Evolutionary conservation across 2,329 filamentous ascomycete species (phyloP), one percentile per base, ranked within the genome.

Genomic region (Penicillium brasilianum): DNA sequence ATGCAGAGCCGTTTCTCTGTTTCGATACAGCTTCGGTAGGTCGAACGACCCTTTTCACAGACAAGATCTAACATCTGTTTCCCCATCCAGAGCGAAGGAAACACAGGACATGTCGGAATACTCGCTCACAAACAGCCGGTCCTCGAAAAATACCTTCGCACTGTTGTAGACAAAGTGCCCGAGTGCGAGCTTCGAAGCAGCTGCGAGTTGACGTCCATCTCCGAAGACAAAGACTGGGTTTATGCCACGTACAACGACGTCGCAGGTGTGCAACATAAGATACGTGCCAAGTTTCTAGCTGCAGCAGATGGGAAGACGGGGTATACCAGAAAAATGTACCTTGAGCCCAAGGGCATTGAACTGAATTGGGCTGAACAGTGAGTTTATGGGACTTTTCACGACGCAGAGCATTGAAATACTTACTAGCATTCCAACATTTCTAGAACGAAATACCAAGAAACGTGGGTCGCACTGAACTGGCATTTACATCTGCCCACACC

Each of bases 261-360:
- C 1, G 13, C n/a, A n/a, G 54, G 52, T 3, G 30, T n/a, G 6
- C 49, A 55, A 13, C 52, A 25, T 2, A 44, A 30, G 36, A 20
- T 64, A 13, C 58, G 61, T 0, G 46, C 61, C 13, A 56, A 46
- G 49, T 79, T 73, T 60, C 69, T 83, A 1, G 70, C 81, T 9
- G 82, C 77, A 0, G 80, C 81, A 0, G 82, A 84, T 68, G 82
- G 82, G 0, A 84, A 84, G 66, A 79, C 72, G 6, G 82, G 82
- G 0, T 74, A 80, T 37, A 77, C 78, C 9, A 70, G 81, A 14
- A 83, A 84, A 60, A 66, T 74, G 13, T 83, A 81, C 60, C 72
- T 83, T 4, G 81, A 83, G 59, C 72, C 73, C 0, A 72, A 73
- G 10, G 79, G 78, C 0, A 73, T 82, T 41, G 68, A 72, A 30